phyloP scores from a whole-genome alignment of 768 basidiomycete genomes.

The Leccinum aurantiacum region DNA sequence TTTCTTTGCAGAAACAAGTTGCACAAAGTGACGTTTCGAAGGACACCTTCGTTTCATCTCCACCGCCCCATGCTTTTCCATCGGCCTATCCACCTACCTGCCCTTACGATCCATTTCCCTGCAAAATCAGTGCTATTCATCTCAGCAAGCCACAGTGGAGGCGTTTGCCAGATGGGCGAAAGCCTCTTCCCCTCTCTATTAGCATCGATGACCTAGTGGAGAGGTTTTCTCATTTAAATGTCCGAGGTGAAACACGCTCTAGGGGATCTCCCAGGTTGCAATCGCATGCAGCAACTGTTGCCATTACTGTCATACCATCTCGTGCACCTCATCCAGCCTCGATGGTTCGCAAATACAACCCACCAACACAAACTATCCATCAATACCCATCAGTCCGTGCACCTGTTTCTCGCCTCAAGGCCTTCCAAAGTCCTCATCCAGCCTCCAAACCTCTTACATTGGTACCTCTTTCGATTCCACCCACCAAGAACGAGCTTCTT shows the following conservation, averaged over 20 bases:
- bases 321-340: constrained; percentile 20
- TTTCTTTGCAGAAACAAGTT: not conserved
- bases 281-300: constrained; percentile 15
- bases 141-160: constrained; percentile 11
- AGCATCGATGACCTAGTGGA: constrained; percentile 9
- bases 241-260: constrained; percentile 10
- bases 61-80: constrained; percentile 20
- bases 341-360: not conserved
- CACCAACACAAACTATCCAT: not conserved
- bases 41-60: not conserved
- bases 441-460: constrained; percentile 9
- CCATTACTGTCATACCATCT: constrained; percentile 17
- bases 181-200: not conserved
- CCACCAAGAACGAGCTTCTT: not conserved
- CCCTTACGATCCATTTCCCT: constrained; percentile 19
- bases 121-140: constrained; percentile 1
- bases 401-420: not conserved
- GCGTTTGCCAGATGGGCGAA: not conserved
- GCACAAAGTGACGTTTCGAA: not conserved
- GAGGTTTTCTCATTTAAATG: constrained; percentile 16
- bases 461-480: not conserved
- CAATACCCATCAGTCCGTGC: not conserved
- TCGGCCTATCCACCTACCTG: constrained; percentile 16
- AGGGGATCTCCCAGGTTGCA: not conserved
- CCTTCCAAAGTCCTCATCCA: constrained; percentile 3